Base-by-base conservation (phyloP, 2,329 filamentous ascomycete genomes). In the Botrytis aclada region DNA sequence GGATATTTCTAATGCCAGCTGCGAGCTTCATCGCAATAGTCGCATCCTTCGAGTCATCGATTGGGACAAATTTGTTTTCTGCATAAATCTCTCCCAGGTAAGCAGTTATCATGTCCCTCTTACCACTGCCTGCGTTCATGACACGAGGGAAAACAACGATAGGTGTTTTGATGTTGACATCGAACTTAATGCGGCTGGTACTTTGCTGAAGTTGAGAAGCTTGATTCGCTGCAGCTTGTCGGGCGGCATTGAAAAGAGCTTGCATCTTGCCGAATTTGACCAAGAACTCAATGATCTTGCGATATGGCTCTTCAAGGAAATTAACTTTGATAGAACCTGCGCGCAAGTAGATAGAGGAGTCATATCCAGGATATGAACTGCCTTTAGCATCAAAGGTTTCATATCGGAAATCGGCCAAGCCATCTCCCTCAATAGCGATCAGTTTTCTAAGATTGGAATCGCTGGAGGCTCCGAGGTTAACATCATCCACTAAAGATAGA, bases 211-310 rank as follows among this genome's bases (percentile, higher is more conserved):
- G 89, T 80, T 98, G 95, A 73, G 89, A 97, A 16, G 96, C 97
- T 81, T 98, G 95, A 75, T 93, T 95, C 56, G 96, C 93, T 4
- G 97, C 96, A 56, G 95, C 97, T 82, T 97, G 94, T 47, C 97
- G 90, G 20, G 97, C 96, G 60, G 96, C 95, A 80, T 99, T 99
- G 85, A 97, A 99, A 70, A 99, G 92, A 34, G 96, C 95, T 82
- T 99, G 96, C 96, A 99, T 99, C 83, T 97, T 97, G 74, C 97
- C 96, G 81, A 99, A 99, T 79, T 99, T 99, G 81, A 99, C 94
- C 61, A 97, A 86, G 82, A 99, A 99, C 77, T 97, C 93, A 82
- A 99, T 93, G 76, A 99, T 98, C 83, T 98, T 98, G 70, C 96
- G 90, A 85, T 98, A 98, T 0, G 96, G 96, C 81, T 99, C 97